These are phyloP conservation scores for Auxenochlorella protothecoides DNA, from an alignment of 139 green algal species.

Conservation along the genomic window DNA sequence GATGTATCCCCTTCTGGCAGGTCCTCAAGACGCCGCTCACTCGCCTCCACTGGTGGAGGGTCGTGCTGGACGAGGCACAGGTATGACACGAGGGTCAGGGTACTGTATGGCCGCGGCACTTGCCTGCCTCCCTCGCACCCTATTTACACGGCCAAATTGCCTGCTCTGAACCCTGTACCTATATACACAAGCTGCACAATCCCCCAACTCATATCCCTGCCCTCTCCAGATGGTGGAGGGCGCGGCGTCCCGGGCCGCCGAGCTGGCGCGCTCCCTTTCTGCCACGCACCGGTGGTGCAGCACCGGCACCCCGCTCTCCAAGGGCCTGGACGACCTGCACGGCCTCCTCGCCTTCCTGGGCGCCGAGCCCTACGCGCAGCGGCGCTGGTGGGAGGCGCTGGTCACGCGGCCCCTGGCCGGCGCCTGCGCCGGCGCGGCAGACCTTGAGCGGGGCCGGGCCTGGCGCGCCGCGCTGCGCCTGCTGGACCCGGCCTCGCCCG, in stretches of 20 bases:
- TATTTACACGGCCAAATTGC: too few relatives aligned
- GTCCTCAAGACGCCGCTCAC: conserved; percentile 79
- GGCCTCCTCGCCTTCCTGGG: conserved; percentile 80
- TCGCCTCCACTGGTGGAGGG: conserved; percentile 73
- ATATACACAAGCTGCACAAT: too few relatives aligned
- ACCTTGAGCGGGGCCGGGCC: not conserved
- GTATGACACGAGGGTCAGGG: too few relatives aligned
- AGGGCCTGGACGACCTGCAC: conserved; percentile 72
- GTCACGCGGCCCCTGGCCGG: conserved; percentile 6
- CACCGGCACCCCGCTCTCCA: conserved; percentile 75
- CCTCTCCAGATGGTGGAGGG: conserved; percentile 67
- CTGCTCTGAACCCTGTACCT: too few relatives aligned
- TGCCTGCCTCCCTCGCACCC: too few relatives aligned
- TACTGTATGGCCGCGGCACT: too few relatives aligned
- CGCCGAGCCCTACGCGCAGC: conserved; percentile 31
- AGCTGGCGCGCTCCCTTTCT: conserved; percentile 60
- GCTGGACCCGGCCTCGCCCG: conserved; percentile 32
- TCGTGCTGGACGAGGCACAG: conserved; percentile 81
- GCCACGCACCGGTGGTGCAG: conserved; percentile 46
- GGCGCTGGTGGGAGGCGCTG: conserved; percentile 45
- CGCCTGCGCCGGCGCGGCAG: too few relatives aligned
- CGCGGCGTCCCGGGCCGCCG: conserved; percentile 50
- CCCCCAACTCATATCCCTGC: conserved; percentile 3
- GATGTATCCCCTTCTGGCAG: conserved; percentile 10
- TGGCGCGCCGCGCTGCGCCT: conserved; percentile 20